A percentile compares a stretch with the other conserved stretches of the same genome.
phyloP scores from a whole-genome alignment of 2,329 filamentous ascomycete species.

The Xylaria sp. region DNA sequence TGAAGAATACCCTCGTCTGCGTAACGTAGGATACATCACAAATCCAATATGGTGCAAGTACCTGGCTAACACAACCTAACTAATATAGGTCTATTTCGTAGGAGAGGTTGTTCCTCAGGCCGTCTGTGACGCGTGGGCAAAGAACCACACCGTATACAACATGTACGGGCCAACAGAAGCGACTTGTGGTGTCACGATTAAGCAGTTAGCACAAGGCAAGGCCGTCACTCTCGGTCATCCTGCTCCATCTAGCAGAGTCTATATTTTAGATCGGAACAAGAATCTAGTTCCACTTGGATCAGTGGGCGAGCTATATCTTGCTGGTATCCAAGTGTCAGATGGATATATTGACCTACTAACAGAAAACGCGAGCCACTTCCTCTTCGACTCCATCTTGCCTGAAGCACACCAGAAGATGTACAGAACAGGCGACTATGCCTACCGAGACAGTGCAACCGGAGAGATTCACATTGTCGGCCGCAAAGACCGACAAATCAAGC shows the following conservation, averaged over 20 bases:
- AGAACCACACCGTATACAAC: conserved; percentile 56
- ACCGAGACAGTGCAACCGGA: background rate
- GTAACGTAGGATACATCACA: no score
- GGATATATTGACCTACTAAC: conserved; percentile 50
- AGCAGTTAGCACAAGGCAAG: conserved; percentile 41
- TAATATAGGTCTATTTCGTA: conserved; percentile 50
- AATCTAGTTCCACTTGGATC: conserved; percentile 49
- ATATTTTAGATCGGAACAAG: conserved; percentile 52
- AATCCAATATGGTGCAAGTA: no score
- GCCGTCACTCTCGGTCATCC: conserved; percentile 54
- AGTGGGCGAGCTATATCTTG: conserved; percentile 56
- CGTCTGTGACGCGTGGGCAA: conserved; percentile 44
- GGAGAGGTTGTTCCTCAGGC: conserved; percentile 8
- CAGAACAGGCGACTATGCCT: conserved; percentile 18
- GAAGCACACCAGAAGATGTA: conserved; percentile 16
- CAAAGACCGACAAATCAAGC: conserved; percentile 21
- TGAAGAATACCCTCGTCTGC: conserved; percentile 44
- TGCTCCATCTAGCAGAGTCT: conserved; percentile 52
- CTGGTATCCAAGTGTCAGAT: conserved; percentile 56
- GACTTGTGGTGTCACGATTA: conserved; percentile 54
- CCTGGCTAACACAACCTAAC: conserved; percentile 36
- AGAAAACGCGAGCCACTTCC: background rate
- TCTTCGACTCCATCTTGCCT: background rate
- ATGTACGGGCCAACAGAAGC: conserved; percentile 59
- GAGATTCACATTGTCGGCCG: conserved; percentile 10